Percentiles rank a stretch among this genome's conserved stretches.
Conservation (phyloP, 169 alveolate species). For the Plasmodium gonderi region DNA sequence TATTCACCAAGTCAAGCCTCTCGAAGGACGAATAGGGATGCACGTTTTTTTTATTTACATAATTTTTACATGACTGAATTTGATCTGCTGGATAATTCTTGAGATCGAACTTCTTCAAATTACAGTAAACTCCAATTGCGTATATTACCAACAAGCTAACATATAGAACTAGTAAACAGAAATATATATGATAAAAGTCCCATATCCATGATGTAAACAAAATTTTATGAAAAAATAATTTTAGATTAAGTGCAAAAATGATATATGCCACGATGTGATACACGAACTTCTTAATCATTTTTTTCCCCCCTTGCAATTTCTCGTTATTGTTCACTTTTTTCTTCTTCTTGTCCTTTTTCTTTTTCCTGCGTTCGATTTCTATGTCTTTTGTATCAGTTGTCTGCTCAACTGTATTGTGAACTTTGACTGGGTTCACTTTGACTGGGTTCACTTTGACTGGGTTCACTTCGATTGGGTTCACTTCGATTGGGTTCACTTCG, state of each 20-base stretch:
- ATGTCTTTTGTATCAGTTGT: neutral
- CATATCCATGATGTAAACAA: conserved; percentile 22
- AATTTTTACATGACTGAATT: neutral
- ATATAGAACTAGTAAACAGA: neutral
- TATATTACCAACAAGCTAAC: neutral
- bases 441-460: neutral
- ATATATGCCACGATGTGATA: conserved; percentile 47
- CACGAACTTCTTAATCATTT: conserved; percentile 51
- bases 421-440: neutral
- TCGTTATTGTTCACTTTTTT: neutral
- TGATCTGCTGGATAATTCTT: conserved; percentile 21
- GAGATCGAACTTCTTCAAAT: conserved; percentile 20
- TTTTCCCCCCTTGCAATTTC: neutral
- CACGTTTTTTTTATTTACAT: conserved; percentile 11
- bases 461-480: neutral
- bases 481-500: neutral
- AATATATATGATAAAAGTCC: conserved; percentile 60
- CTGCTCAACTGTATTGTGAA: neutral
- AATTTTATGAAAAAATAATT: conserved; percentile 16
- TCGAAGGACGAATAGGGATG: conserved; percentile 55
- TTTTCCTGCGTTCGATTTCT: neutral
- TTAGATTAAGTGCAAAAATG: conserved; percentile 42
- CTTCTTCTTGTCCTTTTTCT: neutral
- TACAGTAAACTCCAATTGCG: neutral
- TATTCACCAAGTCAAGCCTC: conserved; percentile 27